phyloP scores from a whole-genome alignment of 148 eudicot species.

The Rhododendron molle region DNA sequence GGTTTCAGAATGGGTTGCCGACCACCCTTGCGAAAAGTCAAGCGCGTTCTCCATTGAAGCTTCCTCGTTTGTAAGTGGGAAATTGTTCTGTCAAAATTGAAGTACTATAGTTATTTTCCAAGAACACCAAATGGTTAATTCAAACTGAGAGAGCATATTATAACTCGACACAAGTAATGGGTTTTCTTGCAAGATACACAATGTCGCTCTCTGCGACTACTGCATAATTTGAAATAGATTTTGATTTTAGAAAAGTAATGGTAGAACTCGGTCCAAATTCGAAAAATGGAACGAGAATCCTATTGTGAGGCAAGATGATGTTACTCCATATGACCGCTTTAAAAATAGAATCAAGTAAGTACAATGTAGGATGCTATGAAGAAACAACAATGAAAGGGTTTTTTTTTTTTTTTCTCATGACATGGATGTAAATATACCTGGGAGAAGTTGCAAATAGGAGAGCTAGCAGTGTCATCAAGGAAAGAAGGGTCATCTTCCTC shows the following conservation, averaged over 20 bases:
- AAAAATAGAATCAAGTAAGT: no score
- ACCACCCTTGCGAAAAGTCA: conserved; percentile 46
- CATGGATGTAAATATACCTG: conserved; percentile 10
- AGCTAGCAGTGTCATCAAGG: conserved; percentile 82
- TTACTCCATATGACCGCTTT: no score
- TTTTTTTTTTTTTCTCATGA: no score
- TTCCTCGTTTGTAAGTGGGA: conserved; percentile 15
- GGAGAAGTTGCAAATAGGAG: conserved; percentile 33
- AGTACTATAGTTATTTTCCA: background rate
- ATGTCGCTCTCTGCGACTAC: no score
- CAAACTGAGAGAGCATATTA: background rate
- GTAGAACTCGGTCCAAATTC: no score
- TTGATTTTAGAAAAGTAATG: no score
- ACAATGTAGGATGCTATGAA: background rate
- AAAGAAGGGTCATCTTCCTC: conserved; percentile 25
- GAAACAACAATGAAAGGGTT: background rate
- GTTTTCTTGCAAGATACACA: no score
- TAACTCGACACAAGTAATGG: background rate
- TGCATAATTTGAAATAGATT: no score
- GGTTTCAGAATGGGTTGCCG: conserved; percentile 30
- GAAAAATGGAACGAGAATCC: no score
- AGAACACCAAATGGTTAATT: background rate
- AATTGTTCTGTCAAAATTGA: conserved; percentile 24
- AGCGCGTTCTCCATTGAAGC: conserved; percentile 23
- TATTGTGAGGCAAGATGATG: no score